Base-by-base conservation (phyloP, 208 protist species). In the Sergeia podlipaevii region DNA sequence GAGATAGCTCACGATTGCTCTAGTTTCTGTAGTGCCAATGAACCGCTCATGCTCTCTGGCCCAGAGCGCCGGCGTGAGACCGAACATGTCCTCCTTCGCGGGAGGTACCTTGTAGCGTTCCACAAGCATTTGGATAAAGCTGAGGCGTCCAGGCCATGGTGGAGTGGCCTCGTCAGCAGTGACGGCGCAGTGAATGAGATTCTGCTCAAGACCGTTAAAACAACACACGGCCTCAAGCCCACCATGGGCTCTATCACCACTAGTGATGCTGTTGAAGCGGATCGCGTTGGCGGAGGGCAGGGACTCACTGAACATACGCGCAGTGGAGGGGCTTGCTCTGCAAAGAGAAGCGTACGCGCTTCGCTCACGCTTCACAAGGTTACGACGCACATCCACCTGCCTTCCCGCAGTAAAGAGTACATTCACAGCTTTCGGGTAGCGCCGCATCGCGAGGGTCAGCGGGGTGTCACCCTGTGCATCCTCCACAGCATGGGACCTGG, bases 381-480 rank as follows among this genome's bases (percentile, higher is more conserved):
- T 43, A 13, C 51, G 56, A 24, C 28, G 13, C 17, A 56, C 48
- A 4, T 58, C 43, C 13, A 65, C 38, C 29, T 50, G 36, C 20
- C 42, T 46, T 18, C 65, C 65, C 7, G 48, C 27, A 15, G 30
- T 33, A 24, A 71, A 59, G 27, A 71, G 56, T 10, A 49, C 41
- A 32, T 8, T 5, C 11, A 64, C 65, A 11, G 38, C 28, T 26
- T 37, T 28, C 0, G 65, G 65, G 0, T 29, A 49, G 21, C 48
- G 47, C 11, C 45, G 58, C 55, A 81, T 56, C 2, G 69, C 74
- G 26, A 81, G 47, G 18, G 56, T 70, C 3, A 77, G 54, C 11
- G 74, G 62, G 1, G 74, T 81, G 17, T 74, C 65, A 11, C 74
- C 74, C 26, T 76, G 62, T 2, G 70, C 29, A 33, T 74, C 69